phyloP scores from a whole-genome alignment of 257 asterid genomes.

The Ophiorrhiza pumila region DNA sequence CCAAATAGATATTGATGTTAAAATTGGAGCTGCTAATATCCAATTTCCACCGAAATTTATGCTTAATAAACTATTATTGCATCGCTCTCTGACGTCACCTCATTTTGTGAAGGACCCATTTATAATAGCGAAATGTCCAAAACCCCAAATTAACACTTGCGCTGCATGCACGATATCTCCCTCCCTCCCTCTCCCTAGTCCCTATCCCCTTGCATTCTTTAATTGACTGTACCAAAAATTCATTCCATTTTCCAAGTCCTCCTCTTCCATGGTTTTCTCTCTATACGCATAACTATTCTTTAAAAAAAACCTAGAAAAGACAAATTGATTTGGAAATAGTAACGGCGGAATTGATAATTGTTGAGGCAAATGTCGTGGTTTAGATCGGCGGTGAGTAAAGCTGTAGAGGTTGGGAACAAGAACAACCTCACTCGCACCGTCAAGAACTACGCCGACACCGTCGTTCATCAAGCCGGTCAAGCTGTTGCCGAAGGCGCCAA shows the following conservation, averaged over 20 bases:
- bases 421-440: slow-evolving; percentile 89
- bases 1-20: too few relatives aligned
- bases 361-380: slow-evolving; percentile 75
- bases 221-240: not conserved
- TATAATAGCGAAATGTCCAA: not conserved
- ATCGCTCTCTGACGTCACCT: not conserved
- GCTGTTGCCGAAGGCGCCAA: slow-evolving; percentile 95
- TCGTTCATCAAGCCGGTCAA: slow-evolving; percentile 96
- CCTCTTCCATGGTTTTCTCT: not conserved
- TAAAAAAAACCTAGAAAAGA: not conserved
- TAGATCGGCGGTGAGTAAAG: slow-evolving; percentile 91
- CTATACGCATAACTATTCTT: not conserved
- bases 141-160: slow-evolving; percentile 10
- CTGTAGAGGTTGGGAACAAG: slow-evolving; percentile 95
- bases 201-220: not conserved
- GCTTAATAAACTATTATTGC: not conserved
- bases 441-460: slow-evolving; percentile 81
- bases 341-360: not conserved
- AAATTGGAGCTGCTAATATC: too few relatives aligned
- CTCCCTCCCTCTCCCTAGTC: not conserved
- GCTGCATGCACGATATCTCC: slow-evolving; percentile 4
- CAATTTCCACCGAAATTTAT: too few relatives aligned
- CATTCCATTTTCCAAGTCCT: not conserved
- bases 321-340: not conserved
- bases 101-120: not conserved